phyloP scores from a whole-genome alignment of 73 alveolate species.

The Paramecium sonneborni region DNA sequence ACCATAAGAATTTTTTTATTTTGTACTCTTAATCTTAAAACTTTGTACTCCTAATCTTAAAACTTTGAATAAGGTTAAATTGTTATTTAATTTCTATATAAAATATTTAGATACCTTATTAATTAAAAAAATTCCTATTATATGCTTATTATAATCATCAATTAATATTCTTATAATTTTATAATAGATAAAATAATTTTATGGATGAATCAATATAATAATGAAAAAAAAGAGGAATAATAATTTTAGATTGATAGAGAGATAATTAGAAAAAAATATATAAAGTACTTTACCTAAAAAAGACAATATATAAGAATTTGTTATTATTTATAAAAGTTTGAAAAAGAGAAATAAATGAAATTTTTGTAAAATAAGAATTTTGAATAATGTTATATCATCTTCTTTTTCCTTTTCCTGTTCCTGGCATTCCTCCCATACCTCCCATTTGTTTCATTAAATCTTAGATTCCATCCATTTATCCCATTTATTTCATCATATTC shows the following conservation, averaged over 20 bases:
- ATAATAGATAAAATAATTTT: too few relatives aligned
- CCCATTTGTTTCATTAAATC: constrained; percentile 82
- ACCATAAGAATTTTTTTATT: neutral
- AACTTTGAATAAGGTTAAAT: neutral
- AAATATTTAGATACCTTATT: too few relatives aligned
- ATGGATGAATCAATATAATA: too few relatives aligned
- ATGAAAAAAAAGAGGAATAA: too few relatives aligned
- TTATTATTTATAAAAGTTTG: too few relatives aligned
- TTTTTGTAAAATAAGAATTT: neutral
- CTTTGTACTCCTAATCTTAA: neutral
- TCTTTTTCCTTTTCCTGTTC: neutral
- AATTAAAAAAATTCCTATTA: too few relatives aligned
- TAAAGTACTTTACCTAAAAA: too few relatives aligned
- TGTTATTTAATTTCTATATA: neutral
- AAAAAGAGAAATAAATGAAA: too few relatives aligned
- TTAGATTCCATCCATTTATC: constrained; percentile 91
- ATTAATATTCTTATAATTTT: too few relatives aligned
- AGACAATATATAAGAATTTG: too few relatives aligned
- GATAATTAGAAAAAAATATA: too few relatives aligned
- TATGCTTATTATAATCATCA: too few relatives aligned
- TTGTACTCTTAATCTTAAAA: neutral
- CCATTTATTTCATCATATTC: constrained; percentile 98
- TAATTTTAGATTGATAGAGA: neutral
- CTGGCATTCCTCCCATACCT: neutral
- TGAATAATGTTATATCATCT: constrained; percentile 7